phyloP scores from a whole-genome alignment of 23 red algal species.

The Cyanidiococcus yangmingshanensis region DNA sequence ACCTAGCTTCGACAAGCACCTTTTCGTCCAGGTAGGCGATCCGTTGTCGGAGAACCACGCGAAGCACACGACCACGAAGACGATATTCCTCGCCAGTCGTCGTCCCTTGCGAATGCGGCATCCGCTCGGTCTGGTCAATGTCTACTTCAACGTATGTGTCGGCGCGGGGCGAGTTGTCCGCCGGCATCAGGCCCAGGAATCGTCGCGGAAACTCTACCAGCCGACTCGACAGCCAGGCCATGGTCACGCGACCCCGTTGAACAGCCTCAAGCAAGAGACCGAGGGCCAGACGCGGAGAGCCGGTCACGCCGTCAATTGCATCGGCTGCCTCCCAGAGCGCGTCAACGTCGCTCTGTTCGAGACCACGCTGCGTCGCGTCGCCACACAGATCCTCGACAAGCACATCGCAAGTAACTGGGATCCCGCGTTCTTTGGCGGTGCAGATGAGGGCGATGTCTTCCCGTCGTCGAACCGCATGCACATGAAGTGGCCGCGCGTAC shows the following conservation, averaged over 20 bases:
- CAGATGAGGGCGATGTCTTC: conserved; percentile 67
- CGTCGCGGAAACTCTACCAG: conserved; percentile 47
- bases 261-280: conserved; percentile 59
- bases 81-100: conserved; percentile 21
- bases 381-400: conserved; percentile 65
- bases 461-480: conserved; percentile 31
- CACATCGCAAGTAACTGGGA: conserved; percentile 82
- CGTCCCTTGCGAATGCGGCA: conserved; percentile 26
- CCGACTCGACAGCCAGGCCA: conserved; percentile 55
- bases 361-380: conserved; percentile 18
- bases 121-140: conserved; percentile 55
- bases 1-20: conserved; percentile 42
- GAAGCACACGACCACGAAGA: conserved; percentile 47
- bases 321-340: conserved; percentile 89
- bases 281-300: conserved; percentile 56
- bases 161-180: not conserved
- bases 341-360: conserved; percentile 47
- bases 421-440: conserved; percentile 48
- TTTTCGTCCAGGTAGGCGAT: conserved; percentile 83
- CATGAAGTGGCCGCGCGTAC: conserved; percentile 42
- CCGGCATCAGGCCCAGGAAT: conserved; percentile 45
- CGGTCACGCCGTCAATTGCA: conserved; percentile 71
- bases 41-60: conserved; percentile 49
- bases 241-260: conserved; percentile 43
- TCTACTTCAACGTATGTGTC: conserved; percentile 64